phyloP scores from a whole-genome alignment of 2,329 filamentous ascomycete species.

The Aspergillus tamarii region DNA sequence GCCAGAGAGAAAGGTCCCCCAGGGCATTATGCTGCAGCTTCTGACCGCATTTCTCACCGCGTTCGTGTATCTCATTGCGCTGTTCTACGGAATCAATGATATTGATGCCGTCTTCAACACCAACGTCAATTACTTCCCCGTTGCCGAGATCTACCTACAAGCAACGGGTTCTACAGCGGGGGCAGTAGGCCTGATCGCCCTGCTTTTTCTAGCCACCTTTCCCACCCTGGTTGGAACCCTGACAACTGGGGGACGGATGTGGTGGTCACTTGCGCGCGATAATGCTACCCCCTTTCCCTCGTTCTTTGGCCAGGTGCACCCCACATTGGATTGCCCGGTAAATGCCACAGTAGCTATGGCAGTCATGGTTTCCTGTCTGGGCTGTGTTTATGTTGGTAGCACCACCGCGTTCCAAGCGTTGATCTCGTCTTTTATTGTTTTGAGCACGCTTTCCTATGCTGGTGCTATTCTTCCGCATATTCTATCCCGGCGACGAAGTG shows the following conservation, averaged over 20 bases:
- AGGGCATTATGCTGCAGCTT: slow-evolving; percentile 51
- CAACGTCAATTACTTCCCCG: slow-evolving; percentile 55
- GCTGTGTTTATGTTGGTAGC: slow-evolving; percentile 66
- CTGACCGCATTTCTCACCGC: slow-evolving; percentile 46
- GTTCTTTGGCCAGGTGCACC: slow-evolving; percentile 53
- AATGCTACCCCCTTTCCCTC: slow-evolving; percentile 57
- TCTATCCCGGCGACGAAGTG: slow-evolving; percentile 46
- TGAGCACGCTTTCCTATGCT: slow-evolving; percentile 61
- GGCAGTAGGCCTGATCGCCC: slow-evolving; percentile 55
- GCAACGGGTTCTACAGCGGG: slow-evolving; percentile 57
- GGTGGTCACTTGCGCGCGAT: slow-evolving; percentile 65
- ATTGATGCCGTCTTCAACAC: slow-evolving; percentile 58
- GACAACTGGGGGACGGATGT: slow-evolving; percentile 60
- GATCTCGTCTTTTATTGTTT: slow-evolving; percentile 62
- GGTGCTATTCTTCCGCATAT: slow-evolving; percentile 65
- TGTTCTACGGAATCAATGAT: slow-evolving; percentile 36
- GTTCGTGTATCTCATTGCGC: slow-evolving; percentile 54
- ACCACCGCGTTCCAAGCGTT: slow-evolving; percentile 70
- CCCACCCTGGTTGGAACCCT: slow-evolving; percentile 57
- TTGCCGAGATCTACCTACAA: slow-evolving; percentile 68
- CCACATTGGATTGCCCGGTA: slow-evolving; percentile 55
- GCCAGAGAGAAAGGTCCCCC: slow-evolving; percentile 44
- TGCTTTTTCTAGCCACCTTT: slow-evolving; percentile 59
- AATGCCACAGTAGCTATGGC: slow-evolving; percentile 59
- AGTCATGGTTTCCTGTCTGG: slow-evolving; percentile 58